Evolutionary conservation across 345 rosid species (phyloP).

Genomic region (Eucalyptus leucophloia): DNA sequence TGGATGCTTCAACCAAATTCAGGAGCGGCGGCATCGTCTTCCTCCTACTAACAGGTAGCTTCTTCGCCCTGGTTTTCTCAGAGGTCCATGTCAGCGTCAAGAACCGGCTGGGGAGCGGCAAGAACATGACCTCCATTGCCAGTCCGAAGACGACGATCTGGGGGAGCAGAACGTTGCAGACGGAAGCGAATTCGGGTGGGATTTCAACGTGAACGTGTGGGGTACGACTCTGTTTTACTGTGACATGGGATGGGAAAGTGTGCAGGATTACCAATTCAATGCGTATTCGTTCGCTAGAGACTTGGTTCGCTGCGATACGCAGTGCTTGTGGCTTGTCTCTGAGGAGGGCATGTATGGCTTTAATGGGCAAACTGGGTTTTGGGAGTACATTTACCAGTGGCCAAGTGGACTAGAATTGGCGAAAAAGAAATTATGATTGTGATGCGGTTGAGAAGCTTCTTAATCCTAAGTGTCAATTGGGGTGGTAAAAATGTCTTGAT

Average conservation of each 20-base stretch:
- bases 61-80: not conserved
- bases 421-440: not conserved
- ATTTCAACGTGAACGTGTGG: constrained; percentile 13
- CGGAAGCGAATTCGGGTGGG: constrained; percentile 38
- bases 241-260: constrained; percentile 25
- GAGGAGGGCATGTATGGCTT: constrained; percentile 30
- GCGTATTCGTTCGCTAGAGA: constrained; percentile 24
- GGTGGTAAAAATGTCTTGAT: accelerated
- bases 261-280: constrained; percentile 15
- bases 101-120: constrained; percentile 30
- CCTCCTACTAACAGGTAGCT: not conserved
- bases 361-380: constrained; percentile 26
- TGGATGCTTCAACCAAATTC: not conserved
- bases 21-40: not conserved
- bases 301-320: constrained; percentile 5
- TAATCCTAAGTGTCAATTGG: not conserved
- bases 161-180: constrained; percentile 25
- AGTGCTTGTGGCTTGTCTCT: constrained; percentile 31
- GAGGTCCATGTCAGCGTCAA: constrained; percentile 16
- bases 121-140: constrained; percentile 42
- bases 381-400: constrained; percentile 43
- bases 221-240: constrained; percentile 40
- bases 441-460: not conserved
- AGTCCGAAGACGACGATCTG: constrained; percentile 41
- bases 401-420: not conserved